phyloP scores from a whole-genome alignment of 305 asterid species.

The Fraxinus platypoda region DNA sequence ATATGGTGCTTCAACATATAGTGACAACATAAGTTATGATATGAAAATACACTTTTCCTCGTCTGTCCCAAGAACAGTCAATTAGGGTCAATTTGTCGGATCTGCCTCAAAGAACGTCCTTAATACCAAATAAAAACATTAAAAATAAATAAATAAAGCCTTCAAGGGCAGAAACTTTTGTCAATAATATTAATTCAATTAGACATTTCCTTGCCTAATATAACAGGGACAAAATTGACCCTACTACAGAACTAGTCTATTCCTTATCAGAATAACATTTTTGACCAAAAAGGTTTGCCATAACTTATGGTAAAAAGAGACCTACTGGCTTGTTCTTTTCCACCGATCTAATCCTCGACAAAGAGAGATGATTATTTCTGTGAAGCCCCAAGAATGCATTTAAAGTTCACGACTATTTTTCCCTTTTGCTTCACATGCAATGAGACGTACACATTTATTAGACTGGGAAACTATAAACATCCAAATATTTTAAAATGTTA shows the following conservation, averaged over 20 bases:
- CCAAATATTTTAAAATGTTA: not conserved
- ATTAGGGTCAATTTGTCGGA: not conserved
- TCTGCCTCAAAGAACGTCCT: not conserved
- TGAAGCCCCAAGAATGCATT: not conserved
- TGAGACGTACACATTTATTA: not conserved
- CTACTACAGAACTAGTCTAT: not conserved
- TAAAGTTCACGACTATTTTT: not conserved
- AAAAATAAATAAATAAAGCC: not conserved
- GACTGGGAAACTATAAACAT: not conserved
- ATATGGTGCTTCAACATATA: not conserved
- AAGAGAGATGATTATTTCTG: not conserved
- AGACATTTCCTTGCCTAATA: not conserved
- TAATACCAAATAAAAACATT: not conserved
- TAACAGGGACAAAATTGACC: not conserved
- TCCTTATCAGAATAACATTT: not conserved
- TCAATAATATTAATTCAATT: not conserved
- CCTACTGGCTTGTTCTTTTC: not conserved
- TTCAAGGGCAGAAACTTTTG: not conserved
- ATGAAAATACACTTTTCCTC: not conserved
- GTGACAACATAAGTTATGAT: not conserved
- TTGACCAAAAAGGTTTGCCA: not conserved
- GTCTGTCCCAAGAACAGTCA: not conserved
- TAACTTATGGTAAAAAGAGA: not conserved
- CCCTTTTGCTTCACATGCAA: no score
- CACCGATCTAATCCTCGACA: not conserved